Conservation (phyloP, 129 eudicot species). For the Saposhnikovia divaricata region DNA sequence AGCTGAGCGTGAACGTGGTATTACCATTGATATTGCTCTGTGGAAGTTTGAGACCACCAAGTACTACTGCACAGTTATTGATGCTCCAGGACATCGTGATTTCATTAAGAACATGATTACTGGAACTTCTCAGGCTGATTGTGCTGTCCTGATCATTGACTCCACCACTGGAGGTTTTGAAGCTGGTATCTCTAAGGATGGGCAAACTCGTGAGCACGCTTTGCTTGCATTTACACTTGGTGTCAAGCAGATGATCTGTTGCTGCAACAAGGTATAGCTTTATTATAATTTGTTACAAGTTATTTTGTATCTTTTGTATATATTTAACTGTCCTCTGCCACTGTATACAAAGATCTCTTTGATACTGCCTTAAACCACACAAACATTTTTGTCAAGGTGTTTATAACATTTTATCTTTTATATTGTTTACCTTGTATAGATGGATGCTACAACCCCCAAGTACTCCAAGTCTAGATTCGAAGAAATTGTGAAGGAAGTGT, state of each 20-base stretch:
- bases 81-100: constrained; percentile 54
- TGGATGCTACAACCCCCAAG: constrained; percentile 55
- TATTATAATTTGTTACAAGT: not conserved
- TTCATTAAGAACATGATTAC: constrained; percentile 54
- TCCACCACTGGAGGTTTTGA: constrained; percentile 59
- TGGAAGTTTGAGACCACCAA: constrained; percentile 49
- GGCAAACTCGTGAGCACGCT: constrained; percentile 57
- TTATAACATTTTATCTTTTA: not conserved
- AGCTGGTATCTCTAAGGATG: constrained; percentile 56
- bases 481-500: constrained; percentile 49
- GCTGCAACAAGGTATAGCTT: constrained; percentile 34
- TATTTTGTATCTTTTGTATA: not conserved
- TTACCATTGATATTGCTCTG: constrained; percentile 44
- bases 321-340: not conserved
- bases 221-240: constrained; percentile 53
- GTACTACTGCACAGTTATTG: constrained; percentile 51
- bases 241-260: constrained; percentile 50
- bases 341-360: not conserved
- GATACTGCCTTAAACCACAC: not conserved
- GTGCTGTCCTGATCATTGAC: constrained; percentile 47
- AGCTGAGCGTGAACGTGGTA: constrained; percentile 53
- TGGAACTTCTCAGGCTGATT: constrained; percentile 52
- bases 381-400: not conserved
- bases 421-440: constrained; percentile 5
- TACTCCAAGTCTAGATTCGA: constrained; percentile 43